Evolutionary conservation across 768 basidiomycete species (phyloP).

Genomic region (Amanita pallidorosea): DNA sequence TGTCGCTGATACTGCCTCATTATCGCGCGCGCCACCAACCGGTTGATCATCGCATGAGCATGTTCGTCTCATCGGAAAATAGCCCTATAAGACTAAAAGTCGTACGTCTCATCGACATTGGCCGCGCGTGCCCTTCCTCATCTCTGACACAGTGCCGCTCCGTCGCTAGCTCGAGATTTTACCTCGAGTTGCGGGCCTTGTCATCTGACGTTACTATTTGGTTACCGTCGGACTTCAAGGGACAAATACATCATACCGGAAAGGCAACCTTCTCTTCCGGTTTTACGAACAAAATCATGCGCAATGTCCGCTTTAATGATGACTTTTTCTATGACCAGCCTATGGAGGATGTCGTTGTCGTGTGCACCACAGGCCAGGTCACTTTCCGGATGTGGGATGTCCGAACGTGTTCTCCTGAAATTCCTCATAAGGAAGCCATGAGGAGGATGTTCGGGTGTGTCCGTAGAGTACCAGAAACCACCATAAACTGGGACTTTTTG

Average conservation of each 20-base stretch:
- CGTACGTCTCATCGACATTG: constrained; percentile 31
- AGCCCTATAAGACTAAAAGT: constrained; percentile 61
- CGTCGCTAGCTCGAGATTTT: constrained; percentile 41
- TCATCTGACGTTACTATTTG: constrained; percentile 65
- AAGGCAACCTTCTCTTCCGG: constrained; percentile 55
- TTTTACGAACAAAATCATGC: constrained; percentile 59
- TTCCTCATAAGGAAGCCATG: constrained; percentile 45
- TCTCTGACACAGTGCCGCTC: constrained; percentile 39
- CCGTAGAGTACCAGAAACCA: constrained; percentile 41
- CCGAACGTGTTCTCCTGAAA: constrained; percentile 53
- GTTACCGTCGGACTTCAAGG: constrained; percentile 73
- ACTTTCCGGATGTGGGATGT: constrained; percentile 78
- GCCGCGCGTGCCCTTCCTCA: constrained; percentile 7
- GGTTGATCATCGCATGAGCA: constrained; percentile 57
- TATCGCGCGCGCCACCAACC: constrained; percentile 72
- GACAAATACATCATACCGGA: constrained; percentile 46
- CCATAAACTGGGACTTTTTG: constrained; percentile 73
- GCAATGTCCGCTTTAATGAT: constrained; percentile 39
- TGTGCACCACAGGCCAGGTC: constrained; percentile 49
- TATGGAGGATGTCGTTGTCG: constrained; percentile 51
- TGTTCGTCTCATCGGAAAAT: constrained; percentile 46
- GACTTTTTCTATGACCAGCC: constrained; percentile 18
- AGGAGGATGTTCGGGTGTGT: constrained; percentile 54
- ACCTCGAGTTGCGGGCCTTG: constrained; percentile 54
- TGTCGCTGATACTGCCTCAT: constrained; percentile 64